Conservation (phyloP, 495 filamentous ascomycete genomes). For the Hypomontagnella submonticulosa region DNA sequence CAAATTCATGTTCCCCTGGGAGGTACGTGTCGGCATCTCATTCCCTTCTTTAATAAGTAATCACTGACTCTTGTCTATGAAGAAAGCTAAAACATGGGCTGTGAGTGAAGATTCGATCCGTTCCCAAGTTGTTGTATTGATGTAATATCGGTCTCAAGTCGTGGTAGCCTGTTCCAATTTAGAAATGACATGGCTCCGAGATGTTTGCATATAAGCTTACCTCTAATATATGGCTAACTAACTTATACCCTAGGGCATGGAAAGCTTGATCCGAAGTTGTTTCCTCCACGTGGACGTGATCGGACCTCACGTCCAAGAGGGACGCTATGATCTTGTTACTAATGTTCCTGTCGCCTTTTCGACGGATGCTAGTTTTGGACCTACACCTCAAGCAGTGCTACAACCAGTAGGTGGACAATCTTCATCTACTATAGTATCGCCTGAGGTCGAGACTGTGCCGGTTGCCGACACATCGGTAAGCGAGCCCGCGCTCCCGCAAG, state of each 20-base stretch:
- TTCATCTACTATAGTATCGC: background rate
- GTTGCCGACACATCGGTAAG: background rate
- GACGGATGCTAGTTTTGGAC: constrained; percentile 21
- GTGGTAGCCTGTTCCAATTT: background rate
- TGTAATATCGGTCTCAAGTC: background rate
- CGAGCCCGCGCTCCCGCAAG: constrained; percentile 7
- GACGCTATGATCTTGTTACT: constrained; percentile 61
- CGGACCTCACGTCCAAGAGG: constrained; percentile 58
- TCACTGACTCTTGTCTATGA: too few relatives aligned
- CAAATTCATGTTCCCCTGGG: constrained; percentile 72
- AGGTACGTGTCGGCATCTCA: constrained; percentile 38
- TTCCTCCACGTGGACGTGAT: constrained; percentile 61
- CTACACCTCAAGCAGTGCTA: constrained; percentile 5
- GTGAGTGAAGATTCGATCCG: constrained; percentile 50
- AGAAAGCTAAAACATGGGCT: constrained; percentile 71
- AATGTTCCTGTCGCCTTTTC: constrained; percentile 34
- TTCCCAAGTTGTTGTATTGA: background rate
- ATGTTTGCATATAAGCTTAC: too few relatives aligned
- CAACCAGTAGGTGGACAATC: background rate
- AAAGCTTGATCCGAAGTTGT: constrained; percentile 61
- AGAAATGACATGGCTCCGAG: too few relatives aligned
- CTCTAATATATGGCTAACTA: background rate
- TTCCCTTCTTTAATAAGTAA: too few relatives aligned
- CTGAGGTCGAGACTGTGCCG: background rate
- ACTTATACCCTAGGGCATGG: constrained; percentile 59